These are phyloP conservation scores for Coemansia asiatica DNA, from an alignment of 192 early-diverging fungal species.

Conservation along the genomic window DNA sequence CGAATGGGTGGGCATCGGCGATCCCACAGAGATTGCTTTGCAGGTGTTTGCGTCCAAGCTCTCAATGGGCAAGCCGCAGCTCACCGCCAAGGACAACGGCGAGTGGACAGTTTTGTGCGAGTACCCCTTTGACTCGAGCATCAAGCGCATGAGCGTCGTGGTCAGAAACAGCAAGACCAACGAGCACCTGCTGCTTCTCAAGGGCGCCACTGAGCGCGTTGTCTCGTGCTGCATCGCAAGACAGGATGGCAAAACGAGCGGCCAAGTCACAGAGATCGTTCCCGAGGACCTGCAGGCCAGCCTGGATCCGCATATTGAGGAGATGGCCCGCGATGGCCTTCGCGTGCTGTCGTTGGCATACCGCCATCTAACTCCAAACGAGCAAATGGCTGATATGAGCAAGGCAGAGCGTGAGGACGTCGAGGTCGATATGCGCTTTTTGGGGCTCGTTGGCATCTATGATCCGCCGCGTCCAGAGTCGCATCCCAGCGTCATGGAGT, in stretches of 20 bases:
- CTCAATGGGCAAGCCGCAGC: constrained; percentile 68
- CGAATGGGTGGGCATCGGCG: constrained; percentile 77
- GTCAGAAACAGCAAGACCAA: constrained; percentile 47
- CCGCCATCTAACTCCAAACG: constrained; percentile 49
- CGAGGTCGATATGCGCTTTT: constrained; percentile 72
- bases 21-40: constrained; percentile 93
- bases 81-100: constrained; percentile 38
- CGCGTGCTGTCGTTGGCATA: constrained; percentile 86
- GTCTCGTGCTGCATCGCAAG: constrained; percentile 65
- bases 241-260: constrained; percentile 51
- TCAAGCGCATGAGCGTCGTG: constrained; percentile 92
- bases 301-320: constrained; percentile 63
- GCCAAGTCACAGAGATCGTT: constrained; percentile 13
- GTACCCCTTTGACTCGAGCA: constrained; percentile 70
- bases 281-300: constrained; percentile 50
- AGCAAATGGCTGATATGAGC: constrained; percentile 34
- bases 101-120: constrained; percentile 60
- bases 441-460: constrained; percentile 90
- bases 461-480: constrained; percentile 84
- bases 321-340: constrained; percentile 74
- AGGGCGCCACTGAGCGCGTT: constrained; percentile 92
- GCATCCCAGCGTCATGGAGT: constrained; percentile 64
- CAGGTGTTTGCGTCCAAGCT: constrained; percentile 82
- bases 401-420: constrained; percentile 60
- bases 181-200: constrained; percentile 66